A percentile compares a stretch with the other conserved stretches of the same genome.
Evolutionary conservation across 2,329 filamentous ascomycete genomes (phyloP).

Genomic region (Fusarium sp.): DNA sequence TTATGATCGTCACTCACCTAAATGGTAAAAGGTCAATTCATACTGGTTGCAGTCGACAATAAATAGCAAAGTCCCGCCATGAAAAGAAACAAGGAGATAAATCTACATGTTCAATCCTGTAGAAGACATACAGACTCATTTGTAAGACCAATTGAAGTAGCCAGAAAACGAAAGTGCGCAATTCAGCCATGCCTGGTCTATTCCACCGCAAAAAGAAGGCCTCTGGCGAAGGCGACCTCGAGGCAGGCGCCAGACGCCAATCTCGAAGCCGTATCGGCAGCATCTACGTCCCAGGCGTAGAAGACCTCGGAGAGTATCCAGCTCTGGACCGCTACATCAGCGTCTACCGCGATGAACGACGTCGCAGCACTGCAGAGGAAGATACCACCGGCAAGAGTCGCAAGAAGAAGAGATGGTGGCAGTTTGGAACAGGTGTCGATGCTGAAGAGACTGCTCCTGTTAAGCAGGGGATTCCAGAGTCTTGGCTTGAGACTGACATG

Average conservation of each 20-base stretch:
- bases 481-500: conserved; percentile 29
- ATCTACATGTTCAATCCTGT: background rate
- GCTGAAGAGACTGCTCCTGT: background rate
- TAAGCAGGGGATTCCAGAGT: conserved; percentile 21
- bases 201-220: conserved; percentile 28
- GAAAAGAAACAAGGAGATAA: background rate
- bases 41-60: conserved; percentile 3
- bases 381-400: conserved; percentile 8
- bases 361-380: conserved; percentile 15
- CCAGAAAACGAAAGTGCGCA: background rate
- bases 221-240: conserved; percentile 15
- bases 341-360: conserved; percentile 33
- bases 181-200: conserved; percentile 17
- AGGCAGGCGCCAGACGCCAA: conserved; percentile 14
- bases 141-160: background rate
- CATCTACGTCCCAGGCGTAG: background rate
- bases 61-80: conserved; percentile 13
- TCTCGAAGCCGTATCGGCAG: conserved; percentile 24
- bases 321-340: conserved; percentile 32
- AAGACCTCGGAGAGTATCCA: conserved; percentile 25
- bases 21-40: background rate
- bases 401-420: conserved; percentile 36
- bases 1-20: background rate
- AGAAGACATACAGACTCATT: background rate
- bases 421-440: conserved; percentile 16